Base-by-base conservation (phyloP, 352 stramenopile genomes). In the Globisporangium cylindrosporum region DNA sequence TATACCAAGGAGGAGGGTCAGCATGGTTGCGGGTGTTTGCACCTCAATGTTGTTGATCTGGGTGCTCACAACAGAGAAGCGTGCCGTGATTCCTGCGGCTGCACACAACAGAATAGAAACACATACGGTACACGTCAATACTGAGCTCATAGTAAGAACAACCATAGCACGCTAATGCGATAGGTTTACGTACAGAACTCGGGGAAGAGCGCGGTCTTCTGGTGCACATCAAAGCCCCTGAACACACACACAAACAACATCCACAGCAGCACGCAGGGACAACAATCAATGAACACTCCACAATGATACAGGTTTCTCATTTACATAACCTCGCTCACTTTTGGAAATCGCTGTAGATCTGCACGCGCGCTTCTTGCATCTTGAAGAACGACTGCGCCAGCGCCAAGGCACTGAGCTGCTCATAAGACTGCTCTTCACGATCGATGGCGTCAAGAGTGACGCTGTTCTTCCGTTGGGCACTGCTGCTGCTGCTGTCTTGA, bases 1-100 rank as follows among this genome's bases (percentile, higher is more conserved):
- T 20, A 32, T 6, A 29, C 14, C 15, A 49, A 49, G 15, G 4
- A 22, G 7, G 15, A 20, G 41, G 15, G n/a, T 22, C 41, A 9
- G 2, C 15, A 22, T 4, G 43, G 2, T 6, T 22, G 18, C 43
- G 18, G 0, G 43, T 3, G 43, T 3, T n/a, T 73, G 1, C 65
- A 84, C 78, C 67, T 95, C 88, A 22, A 94, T 81, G 38, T 63
- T 34, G 62, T 95, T 95, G 49, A 95, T 79, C 43, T 79, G 72
- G 57, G 82, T 71, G 74, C 88, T 95, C 46, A 94, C 78, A 29
- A 59, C 65, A 1, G 82, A 80, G 69, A 95, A 94, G 0, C 73
- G 78, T 53, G 76, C 41, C 12, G 83, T 95, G 64, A 95, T 90
- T 5, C 62, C 65, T 56, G 73, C 62, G 53, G 82, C 87, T 95